phyloP scores from a whole-genome alignment of 1,284 basidiomycete species.

The Trichosporon faecale region DNA sequence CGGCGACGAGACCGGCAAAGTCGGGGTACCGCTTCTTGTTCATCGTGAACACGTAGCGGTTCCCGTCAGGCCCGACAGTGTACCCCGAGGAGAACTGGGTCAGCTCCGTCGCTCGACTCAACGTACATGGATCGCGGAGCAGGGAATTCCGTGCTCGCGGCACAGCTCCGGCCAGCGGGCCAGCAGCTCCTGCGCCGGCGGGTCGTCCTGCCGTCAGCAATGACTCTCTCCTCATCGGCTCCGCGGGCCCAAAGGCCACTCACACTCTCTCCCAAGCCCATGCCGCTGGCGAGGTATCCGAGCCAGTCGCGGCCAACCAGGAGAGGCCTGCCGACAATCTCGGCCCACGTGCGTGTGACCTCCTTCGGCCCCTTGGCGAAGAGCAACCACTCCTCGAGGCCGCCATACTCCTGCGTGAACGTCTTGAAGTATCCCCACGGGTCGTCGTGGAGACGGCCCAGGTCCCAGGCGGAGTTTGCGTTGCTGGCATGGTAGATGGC shows the following conservation, averaged over 20 bases:
- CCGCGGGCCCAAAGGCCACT: neutral
- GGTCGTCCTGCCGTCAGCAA: conserved; percentile 36
- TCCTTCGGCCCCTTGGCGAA: conserved; percentile 45
- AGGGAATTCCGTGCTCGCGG: conserved; percentile 52
- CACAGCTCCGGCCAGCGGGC: conserved; percentile 51
- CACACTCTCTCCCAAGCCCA: conserved; percentile 52
- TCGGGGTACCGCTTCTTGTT: conserved; percentile 53
- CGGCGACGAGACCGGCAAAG: conserved; percentile 50
- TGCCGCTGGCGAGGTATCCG: conserved; percentile 51
- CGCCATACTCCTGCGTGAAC: conserved; percentile 51
- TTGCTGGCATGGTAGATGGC: conserved; percentile 52
- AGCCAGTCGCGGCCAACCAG: conserved; percentile 53
- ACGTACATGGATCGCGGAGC: conserved; percentile 46
- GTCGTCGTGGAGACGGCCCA: conserved; percentile 51
- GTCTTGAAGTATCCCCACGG: conserved; percentile 53
- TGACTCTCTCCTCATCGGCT: too few species aligned
- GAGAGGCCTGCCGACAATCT: conserved; percentile 48
- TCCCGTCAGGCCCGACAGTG: conserved; percentile 48
- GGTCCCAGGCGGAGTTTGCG: conserved; percentile 50
- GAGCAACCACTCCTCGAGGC: conserved; percentile 52
- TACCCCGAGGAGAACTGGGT: conserved; percentile 51
- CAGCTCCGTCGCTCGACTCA: neutral
- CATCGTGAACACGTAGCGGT: conserved; percentile 54
- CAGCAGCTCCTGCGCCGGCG: conserved; percentile 52
- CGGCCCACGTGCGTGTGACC: conserved; percentile 44